phyloP scores from a whole-genome alignment of 495 filamentous ascomycete genomes.

The Antarctomyces pellizariae region DNA sequence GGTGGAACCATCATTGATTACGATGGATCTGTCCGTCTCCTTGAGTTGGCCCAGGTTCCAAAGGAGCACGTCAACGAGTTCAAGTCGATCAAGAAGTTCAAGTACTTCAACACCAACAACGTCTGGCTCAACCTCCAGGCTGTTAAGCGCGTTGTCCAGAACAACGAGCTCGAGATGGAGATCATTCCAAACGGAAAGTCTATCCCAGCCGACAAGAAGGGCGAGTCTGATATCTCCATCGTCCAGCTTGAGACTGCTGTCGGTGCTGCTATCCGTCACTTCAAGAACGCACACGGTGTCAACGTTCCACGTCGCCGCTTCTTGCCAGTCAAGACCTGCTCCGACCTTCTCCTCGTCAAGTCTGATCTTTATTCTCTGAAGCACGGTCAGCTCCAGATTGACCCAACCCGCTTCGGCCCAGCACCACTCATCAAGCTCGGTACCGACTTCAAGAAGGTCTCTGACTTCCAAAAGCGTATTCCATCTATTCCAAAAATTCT shows the following conservation, averaged over 20 bases:
- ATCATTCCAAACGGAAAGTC: slow-evolving; percentile 99
- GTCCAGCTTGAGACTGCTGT: slow-evolving; percentile 97
- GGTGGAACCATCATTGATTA: slow-evolving; percentile 99
- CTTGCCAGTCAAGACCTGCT: slow-evolving; percentile 99
- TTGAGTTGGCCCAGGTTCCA: slow-evolving; percentile 99
- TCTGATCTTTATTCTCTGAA: slow-evolving; percentile 98
- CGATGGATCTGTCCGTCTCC: slow-evolving; percentile 81
- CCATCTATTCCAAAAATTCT: slow-evolving; percentile 91
- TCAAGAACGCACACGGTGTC: slow-evolving; percentile 95
- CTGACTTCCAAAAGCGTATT: slow-evolving; percentile 97
- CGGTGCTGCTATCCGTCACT: slow-evolving; percentile 95
- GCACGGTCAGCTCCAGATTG: slow-evolving; percentile 94
- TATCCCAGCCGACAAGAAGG: slow-evolving; percentile 97
- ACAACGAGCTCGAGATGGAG: slow-evolving; percentile 97
- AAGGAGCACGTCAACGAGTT: slow-evolving; percentile 99
- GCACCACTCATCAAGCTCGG: slow-evolving; percentile 99
- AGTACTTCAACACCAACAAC: slow-evolving; percentile 99
- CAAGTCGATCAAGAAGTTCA: slow-evolving; percentile 99
- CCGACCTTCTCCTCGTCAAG: slow-evolving; percentile 98
- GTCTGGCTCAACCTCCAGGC: slow-evolving; percentile 98
- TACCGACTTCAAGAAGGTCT: slow-evolving; percentile 99
- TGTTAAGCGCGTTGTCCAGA: slow-evolving; percentile 96
- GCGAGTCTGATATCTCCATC: slow-evolving; percentile 91
- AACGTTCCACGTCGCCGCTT: slow-evolving; percentile 95
- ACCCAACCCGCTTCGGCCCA: slow-evolving; percentile 84